These are phyloP conservation scores for Acer negundo DNA, from an alignment of 345 rosid species.

Conservation along the genomic window DNA sequence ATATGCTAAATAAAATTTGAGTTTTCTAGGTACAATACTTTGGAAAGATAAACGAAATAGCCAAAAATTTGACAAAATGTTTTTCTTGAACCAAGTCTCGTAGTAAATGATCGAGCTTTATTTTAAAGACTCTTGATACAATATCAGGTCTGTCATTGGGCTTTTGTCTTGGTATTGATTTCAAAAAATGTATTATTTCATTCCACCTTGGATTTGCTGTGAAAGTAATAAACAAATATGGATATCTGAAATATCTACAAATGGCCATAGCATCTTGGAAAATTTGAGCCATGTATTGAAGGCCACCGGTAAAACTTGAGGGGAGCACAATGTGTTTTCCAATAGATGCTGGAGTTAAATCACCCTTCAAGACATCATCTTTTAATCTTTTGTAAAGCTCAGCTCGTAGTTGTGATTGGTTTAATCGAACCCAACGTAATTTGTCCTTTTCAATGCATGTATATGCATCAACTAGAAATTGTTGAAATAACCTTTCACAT, in stretches of 20 bases:
- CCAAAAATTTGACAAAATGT: no score
- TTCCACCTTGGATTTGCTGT: conserved; percentile 19
- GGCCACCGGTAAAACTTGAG: not conserved
- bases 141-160: not conserved
- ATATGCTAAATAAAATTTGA: no score
- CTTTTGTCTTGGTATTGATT: not conserved
- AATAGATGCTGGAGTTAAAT: not conserved
- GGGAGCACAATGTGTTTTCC: conserved; percentile 3
- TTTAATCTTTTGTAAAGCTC: not conserved
- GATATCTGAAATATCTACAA: not conserved
- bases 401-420: not conserved
- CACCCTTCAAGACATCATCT: not conserved
- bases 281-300: not conserved
- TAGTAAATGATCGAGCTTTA: not conserved
- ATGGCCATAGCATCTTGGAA: conserved; percentile 12
- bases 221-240: conserved; percentile 19
- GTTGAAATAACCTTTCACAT: conserved; percentile 1
- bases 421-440: not conserved
- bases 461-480: conserved; percentile 6
- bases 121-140: not conserved
- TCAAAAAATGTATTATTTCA: not conserved
- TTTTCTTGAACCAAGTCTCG: no score
- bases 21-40: no score
- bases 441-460: conserved; percentile 11
- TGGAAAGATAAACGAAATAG: no score